Base-by-base conservation (phyloP, 139 green algal genomes). In the Tetradesmus lagerheimii region DNA sequence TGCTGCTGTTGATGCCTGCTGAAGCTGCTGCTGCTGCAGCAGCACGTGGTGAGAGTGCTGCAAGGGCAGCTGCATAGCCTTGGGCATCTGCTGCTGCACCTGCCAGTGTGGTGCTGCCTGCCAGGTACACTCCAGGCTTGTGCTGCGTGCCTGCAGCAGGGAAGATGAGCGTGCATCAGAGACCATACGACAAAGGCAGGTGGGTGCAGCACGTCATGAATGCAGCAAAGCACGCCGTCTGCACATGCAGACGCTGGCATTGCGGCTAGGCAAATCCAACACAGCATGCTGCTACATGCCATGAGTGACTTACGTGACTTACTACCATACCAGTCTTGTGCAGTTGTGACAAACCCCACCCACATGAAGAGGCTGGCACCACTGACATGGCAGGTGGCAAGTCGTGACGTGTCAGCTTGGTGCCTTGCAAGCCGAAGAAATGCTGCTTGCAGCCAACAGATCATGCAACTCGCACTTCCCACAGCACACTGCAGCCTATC, bases 331-430 rank as follows among this genome's bases (percentile, higher is more conserved):
- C n/a, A n/a, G n/a, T n/a, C n/a, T n/a, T n/a, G n/a, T n/a, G n/a
- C n/a, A n/a, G n/a, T n/a, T n/a, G n/a, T n/a, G n/a, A n/a, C 71
- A 79, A 4, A 50, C 43, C 43, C 4, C 8, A 50, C 43, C 43
- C 43, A 50, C 43, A 4, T 50, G 43, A 4, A 50, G 43, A 50
- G 43, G 8, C 43, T 50, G 43, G 43, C 43, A 50, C 43, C 43
- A 50, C 43, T 50, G 35, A 62, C 57, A 35, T 50, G 35, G 83
- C 57, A 35, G 93, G 90, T 27, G 91, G 90, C 66, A 93, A 76
- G 27, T 89, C 90, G 74, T 78, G 64, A 16, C 86, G 75, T 12
- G 82, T 93, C 64, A 82, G 66, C 53, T 77, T 76, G 38, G 71
- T 62, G 18, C 38, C 53, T 27, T 66, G 67, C 76, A 93, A n/a